Conservation (phyloP, 192 early-diverging fungal genomes). For the Backusella westeae region DNA sequence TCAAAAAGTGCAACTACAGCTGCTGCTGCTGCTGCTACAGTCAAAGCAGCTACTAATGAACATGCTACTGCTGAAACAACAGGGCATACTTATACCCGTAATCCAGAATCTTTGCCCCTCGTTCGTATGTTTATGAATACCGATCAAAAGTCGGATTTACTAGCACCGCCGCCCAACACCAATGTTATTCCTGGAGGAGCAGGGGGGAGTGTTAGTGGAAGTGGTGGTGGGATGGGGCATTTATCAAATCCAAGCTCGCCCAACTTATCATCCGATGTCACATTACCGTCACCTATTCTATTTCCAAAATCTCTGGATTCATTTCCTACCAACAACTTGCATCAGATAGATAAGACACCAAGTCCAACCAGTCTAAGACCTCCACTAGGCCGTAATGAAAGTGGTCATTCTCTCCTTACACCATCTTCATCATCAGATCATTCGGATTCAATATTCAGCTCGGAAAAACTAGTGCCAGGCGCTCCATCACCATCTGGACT, state of each 20-base stretch:
- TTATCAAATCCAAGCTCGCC: not conserved
- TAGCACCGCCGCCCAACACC: not conserved
- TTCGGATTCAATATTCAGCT: not conserved
- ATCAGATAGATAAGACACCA: not conserved
- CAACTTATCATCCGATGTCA: not conserved
- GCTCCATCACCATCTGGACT: not conserved
- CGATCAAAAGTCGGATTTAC: not conserved
- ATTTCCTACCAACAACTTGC: not conserved
- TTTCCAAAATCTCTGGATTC: not conserved
- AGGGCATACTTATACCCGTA: slow-evolving; percentile 16
- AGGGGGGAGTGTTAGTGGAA: too few relatives aligned
- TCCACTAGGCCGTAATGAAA: not conserved
- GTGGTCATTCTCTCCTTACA: not conserved
- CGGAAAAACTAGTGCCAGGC: slow-evolving; percentile 14
- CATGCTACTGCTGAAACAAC: not conserved
- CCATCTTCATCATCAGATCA: slow-evolving; percentile 4
- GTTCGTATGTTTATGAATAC: slow-evolving; percentile 29
- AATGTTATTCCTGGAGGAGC: not conserved
- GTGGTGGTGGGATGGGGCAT: not conserved
- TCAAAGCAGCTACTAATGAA: not conserved
- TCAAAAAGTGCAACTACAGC: slow-evolving; percentile 9
- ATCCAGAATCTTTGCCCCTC: slow-evolving; percentile 31
- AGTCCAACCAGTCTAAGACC: not conserved
- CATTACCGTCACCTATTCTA: not conserved
- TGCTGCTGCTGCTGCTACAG: slow-evolving; percentile 5